Base-by-base conservation (phyloP, 2,329 filamentous ascomycete genomes). In the Aspergillus sp. region DNA sequence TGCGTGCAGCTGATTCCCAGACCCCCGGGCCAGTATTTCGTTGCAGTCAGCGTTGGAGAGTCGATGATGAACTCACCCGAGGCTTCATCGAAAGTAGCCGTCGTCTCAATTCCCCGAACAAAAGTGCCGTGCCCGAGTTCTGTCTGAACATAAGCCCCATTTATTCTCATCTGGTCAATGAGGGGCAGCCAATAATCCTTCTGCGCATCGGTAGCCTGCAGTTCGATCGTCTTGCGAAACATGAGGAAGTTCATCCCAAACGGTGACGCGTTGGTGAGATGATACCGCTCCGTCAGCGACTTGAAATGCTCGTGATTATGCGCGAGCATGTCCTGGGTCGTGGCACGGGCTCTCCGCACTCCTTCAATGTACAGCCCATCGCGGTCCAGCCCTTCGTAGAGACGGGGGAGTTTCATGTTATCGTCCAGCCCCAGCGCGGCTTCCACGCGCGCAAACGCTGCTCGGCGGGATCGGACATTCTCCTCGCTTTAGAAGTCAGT, bases 81-180 rank as follows among this genome's bases (percentile, higher is more conserved):
- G 3, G 22, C 33, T n/a, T 20, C 42, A 1, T 51, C 43, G 16
- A 51, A 51, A 3, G 33, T 47, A 3, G 44, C 49, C 4, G 49
- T 51, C 4, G 49, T 51, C 54, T 80, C 78, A 7, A 81, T 60
- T 0, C 77, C 77, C 45, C 73, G 68, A 11, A 81, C 77, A 56
- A 80, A 80, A 45, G 76, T 79, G 0, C 77, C 78, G 53, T 80
- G 78, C 1, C 78, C 78, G 2, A 80, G 67, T 56, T 80, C 78
- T 1, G 75, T 79, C 60, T 79, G 77, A 8, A 75, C 77, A 62
- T 80, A 80, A 49, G 73, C 77, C 11, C 77, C 79, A 49, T 80
- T 75, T 30, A 79, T 77, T 47, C 78, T 73, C 71, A 73, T 78
- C n/a, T 67, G 69, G 46, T 78, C 71, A 47, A 79, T 77, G 53